Evolutionary conservation across 495 filamentous ascomycete genomes (phyloP).

Genomic region (Aspergillus biplanus): DNA sequence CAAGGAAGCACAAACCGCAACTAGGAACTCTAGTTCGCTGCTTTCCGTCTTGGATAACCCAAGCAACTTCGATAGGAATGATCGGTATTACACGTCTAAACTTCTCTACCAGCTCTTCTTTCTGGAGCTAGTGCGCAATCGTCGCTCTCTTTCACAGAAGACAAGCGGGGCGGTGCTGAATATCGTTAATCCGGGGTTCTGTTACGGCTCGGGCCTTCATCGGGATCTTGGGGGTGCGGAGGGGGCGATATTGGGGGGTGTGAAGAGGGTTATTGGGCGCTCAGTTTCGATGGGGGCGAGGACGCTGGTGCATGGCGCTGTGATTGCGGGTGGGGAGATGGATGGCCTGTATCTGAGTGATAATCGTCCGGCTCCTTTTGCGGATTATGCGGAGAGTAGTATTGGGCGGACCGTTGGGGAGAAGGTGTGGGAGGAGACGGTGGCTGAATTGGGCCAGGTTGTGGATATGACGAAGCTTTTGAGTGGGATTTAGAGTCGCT

Average conservation of each 20-base stretch:
- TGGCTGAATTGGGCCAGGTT: constrained; percentile 8
- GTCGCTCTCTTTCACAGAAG: background rate
- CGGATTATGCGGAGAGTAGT: background rate
- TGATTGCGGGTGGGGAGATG: constrained; percentile 10
- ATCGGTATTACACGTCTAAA: constrained; percentile 16
- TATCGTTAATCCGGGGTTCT: constrained; percentile 17
- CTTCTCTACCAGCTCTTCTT: constrained; percentile 20
- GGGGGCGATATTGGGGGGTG: background rate
- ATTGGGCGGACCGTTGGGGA: background rate
- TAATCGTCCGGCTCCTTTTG: constrained; percentile 19
- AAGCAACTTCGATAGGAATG: constrained; percentile 7
- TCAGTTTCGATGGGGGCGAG: constrained; percentile 8
- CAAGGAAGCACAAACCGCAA: constrained; percentile 12
- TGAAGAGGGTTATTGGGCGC: constrained; percentile 13
- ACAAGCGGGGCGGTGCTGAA: constrained; percentile 9
- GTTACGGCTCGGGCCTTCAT: constrained; percentile 16
- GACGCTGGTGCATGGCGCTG: constrained; percentile 17
- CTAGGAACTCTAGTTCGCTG: background rate
- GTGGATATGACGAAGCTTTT: constrained; percentile 28
- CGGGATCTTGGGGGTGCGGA: constrained; percentile 3
- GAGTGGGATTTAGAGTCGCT: background rate
- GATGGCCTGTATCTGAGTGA: constrained; percentile 29
- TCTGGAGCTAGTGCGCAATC: background rate
- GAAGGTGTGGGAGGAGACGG: constrained; percentile 11
- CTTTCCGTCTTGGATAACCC: background rate